Base-by-base conservation (phyloP, 805 yeast genomes). In the Hanseniaspora pseudoguilliermondii region DNA sequence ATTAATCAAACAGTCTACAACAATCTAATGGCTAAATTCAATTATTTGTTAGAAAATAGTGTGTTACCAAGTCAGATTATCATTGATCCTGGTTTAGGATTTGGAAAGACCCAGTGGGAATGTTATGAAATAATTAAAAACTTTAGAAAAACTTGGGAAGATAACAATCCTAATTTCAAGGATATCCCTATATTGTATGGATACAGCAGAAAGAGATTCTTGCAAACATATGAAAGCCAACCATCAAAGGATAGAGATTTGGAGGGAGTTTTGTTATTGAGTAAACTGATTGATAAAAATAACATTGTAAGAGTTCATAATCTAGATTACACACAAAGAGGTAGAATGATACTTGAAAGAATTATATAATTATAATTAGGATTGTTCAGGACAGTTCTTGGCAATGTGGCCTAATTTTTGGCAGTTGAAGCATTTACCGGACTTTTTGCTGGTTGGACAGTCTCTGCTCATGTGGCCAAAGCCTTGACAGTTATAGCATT, bases 61-160 rank as follows among this genome's bases (percentile, higher is more conserved):
- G 80, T 91, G 1, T 73, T 75, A 57, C 81, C 91, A 67, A 93
- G 96, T 96, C 97, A 93, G 69, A 72, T 93, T 3, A 80, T 93
- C 18, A 64, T 89, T 4, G 99, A 93, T 66, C 98, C 99, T 0
- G 98, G 98, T 2, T 70, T 93, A 43, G 98, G 99, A 1, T 93
- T 93, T 69, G 97, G 97, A n/a, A 93, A 93, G 66, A 76, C 75
- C 54, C 62, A 76, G n/a, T 60, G 65, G 8, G 95, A 90, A 64
- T 91, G 90, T 66, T 60, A 90, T 35, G 75, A 75, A 23, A 62
- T 88, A 0, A 74, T 93, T 32, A 76, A 80, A 58, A 73, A 79
- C 20, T 60, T 74, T 58, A 43, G 48, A 42, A 77, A 69, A 49
- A 61, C 59, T 34, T 67, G 73, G 63, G 82, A 82, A 64, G 68